A percentile compares a stretch with the other conserved stretches of the same genome.
These are phyloP conservation scores for Atkinsonella texensis DNA, from an alignment of 2,329 filamentous ascomycete species.

Conservation along the genomic window DNA sequence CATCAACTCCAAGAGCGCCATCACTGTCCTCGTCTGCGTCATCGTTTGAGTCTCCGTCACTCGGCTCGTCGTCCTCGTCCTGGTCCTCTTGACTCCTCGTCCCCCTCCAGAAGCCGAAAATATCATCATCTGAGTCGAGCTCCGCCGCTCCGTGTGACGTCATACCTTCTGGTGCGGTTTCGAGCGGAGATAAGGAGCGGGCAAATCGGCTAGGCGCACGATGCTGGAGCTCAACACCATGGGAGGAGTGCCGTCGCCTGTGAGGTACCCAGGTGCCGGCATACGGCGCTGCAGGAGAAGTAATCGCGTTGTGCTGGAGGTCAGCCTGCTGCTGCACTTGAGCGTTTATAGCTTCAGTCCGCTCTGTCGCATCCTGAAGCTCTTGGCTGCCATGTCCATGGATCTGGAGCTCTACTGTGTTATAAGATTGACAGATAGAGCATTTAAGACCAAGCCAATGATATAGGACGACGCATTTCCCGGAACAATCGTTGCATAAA, in stretches of 20 bases:
- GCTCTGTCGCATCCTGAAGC: constrained; percentile 16
- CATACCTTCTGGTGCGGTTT: constrained; percentile 15
- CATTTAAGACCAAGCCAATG: constrained; percentile 96
- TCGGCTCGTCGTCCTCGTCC: constrained; percentile 32
- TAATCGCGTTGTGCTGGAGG: constrained; percentile 1
- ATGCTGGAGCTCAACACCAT: constrained; percentile 20
- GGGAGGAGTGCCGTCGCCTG: constrained; percentile 28
- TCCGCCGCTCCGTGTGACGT: constrained; percentile 18
- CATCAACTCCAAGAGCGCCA: constrained; percentile 29
- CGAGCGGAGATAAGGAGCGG: constrained; percentile 31
- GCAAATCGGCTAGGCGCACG: constrained; percentile 28
- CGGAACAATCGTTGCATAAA: constrained; percentile 89
- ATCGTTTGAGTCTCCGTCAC: constrained; percentile 33
- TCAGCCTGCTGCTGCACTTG: constrained; percentile 4
- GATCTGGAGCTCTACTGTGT: constrained; percentile 54
- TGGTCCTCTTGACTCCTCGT: constrained; percentile 23
- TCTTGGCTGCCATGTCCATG: constrained; percentile 29
- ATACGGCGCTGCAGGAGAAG: background rate
- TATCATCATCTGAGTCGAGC: constrained; percentile 41
- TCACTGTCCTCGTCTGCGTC: constrained; percentile 29
- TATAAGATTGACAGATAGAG: constrained; percentile 57
- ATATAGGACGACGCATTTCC: constrained; percentile 74
- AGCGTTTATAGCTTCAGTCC: constrained; percentile 6
- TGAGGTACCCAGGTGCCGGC: constrained; percentile 10
- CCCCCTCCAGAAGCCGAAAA: constrained; percentile 45